Evolutionary conservation across 331 rosid genomes (phyloP), one percentile per base, ranked within the genome.

Genomic region (Acacia pycnantha): DNA sequence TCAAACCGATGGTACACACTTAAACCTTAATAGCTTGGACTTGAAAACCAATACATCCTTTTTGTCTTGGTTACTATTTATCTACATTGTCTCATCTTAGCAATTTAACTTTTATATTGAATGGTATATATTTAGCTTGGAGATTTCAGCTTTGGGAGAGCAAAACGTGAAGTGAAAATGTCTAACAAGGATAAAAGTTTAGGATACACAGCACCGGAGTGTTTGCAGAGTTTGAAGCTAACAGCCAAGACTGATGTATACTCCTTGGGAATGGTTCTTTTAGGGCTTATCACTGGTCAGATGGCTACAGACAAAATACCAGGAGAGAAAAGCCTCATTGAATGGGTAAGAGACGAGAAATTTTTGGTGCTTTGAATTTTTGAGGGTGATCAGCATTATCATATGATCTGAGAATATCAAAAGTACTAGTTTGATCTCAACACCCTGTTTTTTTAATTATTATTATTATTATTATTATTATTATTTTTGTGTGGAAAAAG

Each of bases 261-360:
- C 83, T 85, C 89, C 1, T 88, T 88, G 50, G 91, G 89, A 4
- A 62, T 88, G 79, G 74, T 88, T 76, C 80, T 85, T 62, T 79
- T 88, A 81, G 89, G 85, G 84, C 73, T 88, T 78, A 88, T 88
- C 67, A 70, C 87, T 24, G 89, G 91, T 61, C 24, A 65, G 37
- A 88, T 79, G 47, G 81, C 80, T 69, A 65, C 78, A 0, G 83
- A 77, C 33, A 48, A 79, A 19, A 66, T 75, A 19, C 68, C 78
- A 47, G 84, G 84, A 78, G 81, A 62, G 22, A 85, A 75, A 85
- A 65, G 65, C 61, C 89, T 88, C 26, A 78, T 71, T 19, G 88
- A 50, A 78, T 88, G 91, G 91, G 91, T 88, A 85, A 83, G 87
- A 70, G 46, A 41, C 16, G 12, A 59, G 31, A 10, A 37, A 22